A percentile compares a stretch with the other conserved stretches of the same genome.
phyloP scores from a whole-genome alignment of 1,284 basidiomycete species.

The Cutaneotrichosporon sp. region DNA sequence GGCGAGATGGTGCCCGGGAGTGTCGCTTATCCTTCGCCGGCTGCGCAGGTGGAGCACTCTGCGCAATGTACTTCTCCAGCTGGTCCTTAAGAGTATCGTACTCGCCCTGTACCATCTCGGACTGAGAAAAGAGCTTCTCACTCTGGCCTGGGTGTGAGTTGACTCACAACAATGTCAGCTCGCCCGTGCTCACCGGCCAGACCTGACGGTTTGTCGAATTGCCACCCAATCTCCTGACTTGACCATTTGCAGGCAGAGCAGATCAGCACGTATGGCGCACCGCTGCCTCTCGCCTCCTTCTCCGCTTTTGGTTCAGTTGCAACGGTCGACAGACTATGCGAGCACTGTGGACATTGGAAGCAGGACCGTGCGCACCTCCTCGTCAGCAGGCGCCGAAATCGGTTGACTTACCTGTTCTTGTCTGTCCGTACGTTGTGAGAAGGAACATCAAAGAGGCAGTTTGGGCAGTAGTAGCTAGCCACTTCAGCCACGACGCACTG shows the following conservation, averaged over 20 bases:
- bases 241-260: constrained; percentile 95
- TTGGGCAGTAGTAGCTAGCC: constrained; percentile 94
- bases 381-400: too few relatives aligned
- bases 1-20: constrained; percentile 28
- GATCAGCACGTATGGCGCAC: constrained; percentile 81
- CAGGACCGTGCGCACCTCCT: constrained; percentile 92
- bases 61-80: constrained; percentile 72
- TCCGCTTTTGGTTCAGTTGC: constrained; percentile 58
- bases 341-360: constrained; percentile 90
- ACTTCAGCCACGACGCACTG: constrained; percentile 88
- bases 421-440: constrained; percentile 91
- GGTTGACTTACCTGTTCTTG: constrained; percentile 84
- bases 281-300: constrained; percentile 49
- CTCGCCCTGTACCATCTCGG: constrained; percentile 69
- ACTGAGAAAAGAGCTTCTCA: constrained; percentile 78
- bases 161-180: background rate
- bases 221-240: constrained; percentile 79
- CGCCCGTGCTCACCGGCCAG: constrained; percentile 61
- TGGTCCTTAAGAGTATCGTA: constrained; percentile 91
- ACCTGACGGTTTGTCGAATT: constrained; percentile 93
- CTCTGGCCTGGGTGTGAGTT: constrained; percentile 62
- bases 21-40: constrained; percentile 3
- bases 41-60: constrained; percentile 18
- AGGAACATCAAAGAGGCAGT: constrained; percentile 98
- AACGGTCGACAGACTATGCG: constrained; percentile 79